Evolutionary conservation across 331 rosid genomes (phyloP).

Genomic region (Acacia concinna): DNA sequence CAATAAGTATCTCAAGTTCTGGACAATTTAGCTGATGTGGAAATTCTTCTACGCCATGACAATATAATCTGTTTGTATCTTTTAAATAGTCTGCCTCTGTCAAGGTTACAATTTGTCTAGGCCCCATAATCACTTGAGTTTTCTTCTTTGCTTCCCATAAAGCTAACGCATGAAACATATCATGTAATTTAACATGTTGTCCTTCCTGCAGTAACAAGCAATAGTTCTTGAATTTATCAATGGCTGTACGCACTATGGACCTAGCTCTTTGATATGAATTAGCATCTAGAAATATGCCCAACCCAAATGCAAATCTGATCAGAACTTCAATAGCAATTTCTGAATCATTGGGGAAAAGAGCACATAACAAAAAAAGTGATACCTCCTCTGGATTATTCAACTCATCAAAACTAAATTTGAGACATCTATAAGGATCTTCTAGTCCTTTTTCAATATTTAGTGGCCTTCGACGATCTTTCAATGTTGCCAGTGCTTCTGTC

Average conservation of each 20-base stretch:
- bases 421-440: neutral
- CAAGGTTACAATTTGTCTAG: neutral
- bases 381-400: neutral
- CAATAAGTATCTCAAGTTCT: constrained; percentile 2
- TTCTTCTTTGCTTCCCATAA: neutral
- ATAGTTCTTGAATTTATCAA: neutral
- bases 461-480: neutral
- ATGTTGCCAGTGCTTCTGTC: neutral
- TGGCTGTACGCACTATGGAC: neutral
- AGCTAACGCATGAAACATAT: neutral
- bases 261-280: neutral
- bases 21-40: constrained; percentile 7
- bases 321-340: neutral
- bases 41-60: neutral
- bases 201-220: neutral
- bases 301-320: neutral
- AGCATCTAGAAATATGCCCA: neutral
- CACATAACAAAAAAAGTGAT: neutral
- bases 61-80: neutral
- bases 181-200: neutral
- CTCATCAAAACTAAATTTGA: neutral
- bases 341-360: neutral
- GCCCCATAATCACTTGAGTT: neutral
- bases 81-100: neutral
- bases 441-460: neutral